Base-by-base conservation (phyloP, 257 asterid species). In the Forsythia viridissima region DNA sequence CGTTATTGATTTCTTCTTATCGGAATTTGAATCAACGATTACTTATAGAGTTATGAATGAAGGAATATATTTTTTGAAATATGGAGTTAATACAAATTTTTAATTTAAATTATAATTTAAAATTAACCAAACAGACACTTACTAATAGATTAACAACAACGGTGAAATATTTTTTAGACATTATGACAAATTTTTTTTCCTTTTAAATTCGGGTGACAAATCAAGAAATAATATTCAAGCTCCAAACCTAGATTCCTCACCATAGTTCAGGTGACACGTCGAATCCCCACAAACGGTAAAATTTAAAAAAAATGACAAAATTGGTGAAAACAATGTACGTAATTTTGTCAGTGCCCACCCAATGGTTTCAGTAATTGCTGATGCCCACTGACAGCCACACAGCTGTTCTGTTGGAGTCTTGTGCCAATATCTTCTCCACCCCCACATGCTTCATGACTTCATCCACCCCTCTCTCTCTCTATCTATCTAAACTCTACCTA, bases 331-430 rank as follows among this genome's bases (percentile, higher is more conserved):
- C 84, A 77, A 88, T 82, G 88, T 71, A 72, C 68, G 68, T 61
- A 78, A 76, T 24, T 36, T 69, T 44, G 71, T 59, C 57, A 48
- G 71, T 75, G 39, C 12, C 18, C 51, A 10, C 37, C 34, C 77
- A 82, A 73, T 55, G 76, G 73, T 43, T 79, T 81, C 78, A 55
- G 84, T 72, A 80, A 67, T 71, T 34, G 74, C 8, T 36, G 79
- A 81, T 72, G 67, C 48, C 36, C 36, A 65, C 46, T 67, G 85
- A 71, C 80, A 76, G 75, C 79, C 76, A 30, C 80, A 85, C 89
- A 91, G 92, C 93, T 89, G 93, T 72, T 39, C 8, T 63, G 3
- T 78, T 83, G 88, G 80, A 77, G 78, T 67, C 67, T 79, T 82
- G 72, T 65, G 74, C 67, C 11, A 65, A 79, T 76, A 78, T 80